phyloP scores from a whole-genome alignment of 306 rosid species.

The Begonia fuchsioides region DNA sequence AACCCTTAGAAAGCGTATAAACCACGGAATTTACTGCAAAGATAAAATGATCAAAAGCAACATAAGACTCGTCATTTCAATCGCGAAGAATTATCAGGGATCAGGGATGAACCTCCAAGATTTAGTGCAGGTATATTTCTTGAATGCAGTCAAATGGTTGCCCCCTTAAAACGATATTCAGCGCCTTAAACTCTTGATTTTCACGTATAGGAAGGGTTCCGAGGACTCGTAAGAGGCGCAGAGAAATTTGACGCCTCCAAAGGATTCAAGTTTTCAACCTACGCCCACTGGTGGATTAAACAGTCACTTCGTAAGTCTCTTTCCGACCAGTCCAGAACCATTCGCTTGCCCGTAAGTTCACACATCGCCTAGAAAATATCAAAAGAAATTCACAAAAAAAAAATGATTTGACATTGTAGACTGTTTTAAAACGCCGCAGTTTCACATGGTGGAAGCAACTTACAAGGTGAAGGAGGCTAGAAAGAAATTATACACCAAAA shows the following conservation, averaged over 20 bases:
- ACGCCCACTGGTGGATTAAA: conserved; percentile 99
- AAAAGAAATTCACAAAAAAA: too few relatives aligned
- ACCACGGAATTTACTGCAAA: conserved; percentile 64
- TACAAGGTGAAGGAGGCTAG: conserved; percentile 84
- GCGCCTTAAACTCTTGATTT: neutral
- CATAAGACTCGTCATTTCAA: conserved; percentile 84
- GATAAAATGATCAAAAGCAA: conserved; percentile 95
- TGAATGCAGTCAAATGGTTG: neutral
- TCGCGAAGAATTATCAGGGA: conserved; percentile 85
- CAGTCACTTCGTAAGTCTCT: conserved; percentile 82
- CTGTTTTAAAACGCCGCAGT: conserved; percentile 17
- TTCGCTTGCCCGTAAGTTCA: conserved; percentile 81
- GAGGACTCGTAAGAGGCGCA: conserved; percentile 84
- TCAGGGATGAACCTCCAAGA: conserved; percentile 90
- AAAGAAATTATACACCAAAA: conserved; percentile 53
- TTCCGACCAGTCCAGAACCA: conserved; percentile 75
- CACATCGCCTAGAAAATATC: too few relatives aligned
- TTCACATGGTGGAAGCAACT: conserved; percentile 90
- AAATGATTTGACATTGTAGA: too few relatives aligned
- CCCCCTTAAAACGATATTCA: too few relatives aligned
- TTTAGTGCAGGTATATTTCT: conserved; percentile 73
- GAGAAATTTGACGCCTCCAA: conserved; percentile 92
- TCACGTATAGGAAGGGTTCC: conserved; percentile 74
- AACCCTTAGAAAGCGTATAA: conserved; percentile 61
- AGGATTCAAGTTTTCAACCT: conserved; percentile 97